Percentiles rank a stretch among this genome's conserved stretches.
phyloP scores from a whole-genome alignment of 495 filamentous ascomycete species.

The Trichoderma asperelloides region DNA sequence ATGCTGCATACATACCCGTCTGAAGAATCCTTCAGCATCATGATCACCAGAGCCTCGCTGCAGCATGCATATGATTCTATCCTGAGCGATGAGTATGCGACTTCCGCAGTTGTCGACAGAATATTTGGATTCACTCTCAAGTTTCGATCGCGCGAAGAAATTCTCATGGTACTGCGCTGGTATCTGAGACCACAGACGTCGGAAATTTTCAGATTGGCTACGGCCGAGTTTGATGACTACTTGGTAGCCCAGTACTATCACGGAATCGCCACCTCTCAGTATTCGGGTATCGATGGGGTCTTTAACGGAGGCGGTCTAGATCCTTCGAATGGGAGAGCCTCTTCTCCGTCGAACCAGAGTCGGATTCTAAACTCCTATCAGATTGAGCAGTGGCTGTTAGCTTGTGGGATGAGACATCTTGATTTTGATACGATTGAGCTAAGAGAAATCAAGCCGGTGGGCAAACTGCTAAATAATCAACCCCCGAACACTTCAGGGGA shows the following conservation, averaged over 20 bases:
- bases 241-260: constrained; percentile 1
- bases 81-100: not conserved
- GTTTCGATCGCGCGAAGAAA: not conserved
- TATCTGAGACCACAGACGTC: not conserved
- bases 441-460: not conserved
- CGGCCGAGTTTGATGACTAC: not conserved
- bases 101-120: not conserved
- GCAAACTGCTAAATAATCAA: not conserved
- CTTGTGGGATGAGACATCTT: not conserved
- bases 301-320: not conserved
- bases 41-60: not conserved
- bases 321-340: not conserved
- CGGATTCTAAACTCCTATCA: not conserved
- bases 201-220: not conserved
- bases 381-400: constrained; percentile 3
- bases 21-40: not conserved
- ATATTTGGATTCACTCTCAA: not conserved
- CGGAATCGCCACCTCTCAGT: not conserved
- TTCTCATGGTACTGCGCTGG: not conserved
- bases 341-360: not conserved
- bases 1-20: not conserved
- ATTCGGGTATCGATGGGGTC: not conserved
- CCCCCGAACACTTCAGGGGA: not conserved
- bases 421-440: not conserved
- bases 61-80: not conserved